Conservation (phyloP, 805 yeast species). For the Starmerella riodocensis region DNA sequence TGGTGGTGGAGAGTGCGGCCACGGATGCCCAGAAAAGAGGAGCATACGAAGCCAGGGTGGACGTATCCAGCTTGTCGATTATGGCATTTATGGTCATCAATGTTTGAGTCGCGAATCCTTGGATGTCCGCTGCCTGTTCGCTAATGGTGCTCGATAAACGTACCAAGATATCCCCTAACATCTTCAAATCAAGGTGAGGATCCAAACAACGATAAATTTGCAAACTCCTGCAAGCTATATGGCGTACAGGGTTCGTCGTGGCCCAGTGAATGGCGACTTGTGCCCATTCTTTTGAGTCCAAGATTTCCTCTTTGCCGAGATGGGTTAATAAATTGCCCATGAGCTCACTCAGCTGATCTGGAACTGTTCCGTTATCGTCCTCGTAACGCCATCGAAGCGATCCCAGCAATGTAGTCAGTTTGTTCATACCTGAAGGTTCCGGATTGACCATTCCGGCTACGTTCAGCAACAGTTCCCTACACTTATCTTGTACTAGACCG, state of each 20-base stretch:
- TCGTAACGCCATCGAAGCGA: slow-evolving; percentile 69
- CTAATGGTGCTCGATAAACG: slow-evolving; percentile 85
- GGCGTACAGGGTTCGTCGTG: slow-evolving; percentile 92
- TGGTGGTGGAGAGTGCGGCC: slow-evolving; percentile 78
- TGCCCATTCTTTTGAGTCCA: slow-evolving; percentile 48
- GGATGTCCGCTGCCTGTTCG: slow-evolving; percentile 79
- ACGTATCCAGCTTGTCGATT: slow-evolving; percentile 70
- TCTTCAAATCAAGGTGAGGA: slow-evolving; percentile 67
- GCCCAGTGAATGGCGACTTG: slow-evolving; percentile 81
- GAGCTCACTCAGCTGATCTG: slow-evolving; percentile 17
- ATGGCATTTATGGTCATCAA: slow-evolving; percentile 90
- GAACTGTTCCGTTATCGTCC: slow-evolving; percentile 32
- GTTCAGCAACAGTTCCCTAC: slow-evolving; percentile 60
- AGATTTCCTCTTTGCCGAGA: slow-evolving; percentile 25
- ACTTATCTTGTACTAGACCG: slow-evolving; percentile 70
- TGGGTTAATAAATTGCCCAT: slow-evolving; percentile 7
- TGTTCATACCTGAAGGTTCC: slow-evolving; percentile 34
- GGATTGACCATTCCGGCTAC: slow-evolving; percentile 29
- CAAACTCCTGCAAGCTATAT: slow-evolving; percentile 91
- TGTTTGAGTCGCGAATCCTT: slow-evolving; percentile 94
- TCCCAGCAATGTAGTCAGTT: slow-evolving; percentile 46
- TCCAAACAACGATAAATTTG: slow-evolving; percentile 78
- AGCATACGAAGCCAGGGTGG: slow-evolving; percentile 71
- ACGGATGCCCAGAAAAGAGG: slow-evolving; percentile 92
- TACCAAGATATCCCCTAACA: slow-evolving; percentile 89